Percentiles rank a stretch among this genome's conserved stretches.
Evolutionary conservation across 495 filamentous ascomycete species (phyloP).

Genomic region (Hypoxylon fuscum): DNA sequence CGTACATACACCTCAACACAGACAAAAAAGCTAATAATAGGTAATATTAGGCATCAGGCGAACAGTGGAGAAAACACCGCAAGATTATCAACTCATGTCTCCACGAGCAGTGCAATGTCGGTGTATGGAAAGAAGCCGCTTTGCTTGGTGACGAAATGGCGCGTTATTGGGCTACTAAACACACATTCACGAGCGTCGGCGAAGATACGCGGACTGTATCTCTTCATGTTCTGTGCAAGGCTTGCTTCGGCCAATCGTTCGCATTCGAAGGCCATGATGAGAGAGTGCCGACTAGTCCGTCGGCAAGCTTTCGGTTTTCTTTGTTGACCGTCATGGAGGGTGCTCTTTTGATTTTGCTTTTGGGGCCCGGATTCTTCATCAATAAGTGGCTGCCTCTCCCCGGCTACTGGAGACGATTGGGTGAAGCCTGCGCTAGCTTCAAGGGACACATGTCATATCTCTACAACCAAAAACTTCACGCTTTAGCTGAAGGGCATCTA

Average conservation of each 20-base stretch:
- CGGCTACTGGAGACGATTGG: neutral
- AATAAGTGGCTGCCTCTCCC: neutral
- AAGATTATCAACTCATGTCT: neutral
- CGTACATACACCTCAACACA: too few species aligned
- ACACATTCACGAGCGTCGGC: neutral
- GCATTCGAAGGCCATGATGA: slow-evolving; percentile 5
- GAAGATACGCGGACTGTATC: slow-evolving; percentile 1
- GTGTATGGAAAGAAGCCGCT: neutral
- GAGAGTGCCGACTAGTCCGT: neutral
- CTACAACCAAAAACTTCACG: neutral
- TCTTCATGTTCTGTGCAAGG: neutral
- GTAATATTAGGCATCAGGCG: neutral
- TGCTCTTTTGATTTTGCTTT: neutral
- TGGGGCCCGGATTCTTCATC: neutral
- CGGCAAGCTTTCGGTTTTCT: neutral
- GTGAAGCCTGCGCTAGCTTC: neutral
- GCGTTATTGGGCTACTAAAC: neutral
- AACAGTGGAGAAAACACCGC: neutral
- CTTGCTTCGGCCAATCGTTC: slow-evolving; percentile 7
- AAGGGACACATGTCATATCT: slow-evolving; percentile 1
- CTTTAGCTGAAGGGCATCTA: neutral
- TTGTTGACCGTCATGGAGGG: neutral
- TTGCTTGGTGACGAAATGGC: neutral
- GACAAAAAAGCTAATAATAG: too few species aligned
- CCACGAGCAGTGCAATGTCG: neutral